These are phyloP conservation scores for Diaporthe longicolla DNA, from an alignment of 2,329 filamentous ascomycete species.

Conservation along the genomic window DNA sequence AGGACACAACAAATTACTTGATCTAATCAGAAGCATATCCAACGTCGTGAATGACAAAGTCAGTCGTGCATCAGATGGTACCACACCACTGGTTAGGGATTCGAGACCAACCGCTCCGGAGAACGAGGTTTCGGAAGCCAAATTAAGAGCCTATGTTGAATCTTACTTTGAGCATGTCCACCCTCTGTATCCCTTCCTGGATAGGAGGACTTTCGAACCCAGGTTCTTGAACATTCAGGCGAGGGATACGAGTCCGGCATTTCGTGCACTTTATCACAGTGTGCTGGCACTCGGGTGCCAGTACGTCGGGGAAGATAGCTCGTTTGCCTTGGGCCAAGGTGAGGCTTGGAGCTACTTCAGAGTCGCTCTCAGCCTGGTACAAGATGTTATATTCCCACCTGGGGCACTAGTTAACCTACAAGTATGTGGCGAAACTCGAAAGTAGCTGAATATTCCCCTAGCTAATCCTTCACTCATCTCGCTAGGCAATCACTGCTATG, in stretches of 20 bases:
- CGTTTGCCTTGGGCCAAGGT: not conserved
- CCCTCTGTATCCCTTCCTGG: constrained; percentile 11
- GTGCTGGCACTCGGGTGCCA: constrained; percentile 16
- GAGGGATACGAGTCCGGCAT: not conserved
- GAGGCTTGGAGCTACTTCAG: constrained; percentile 10
- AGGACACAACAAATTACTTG: not conserved
- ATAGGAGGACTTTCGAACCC: not conserved
- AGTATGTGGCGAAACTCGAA: not conserved
- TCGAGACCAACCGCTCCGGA: not conserved
- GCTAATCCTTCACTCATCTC: not conserved
- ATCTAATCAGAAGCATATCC: not conserved
- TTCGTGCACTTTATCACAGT: constrained; percentile 10
- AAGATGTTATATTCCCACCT: not conserved
- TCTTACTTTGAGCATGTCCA: constrained; percentile 11
- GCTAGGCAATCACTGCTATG: constrained; percentile 10
- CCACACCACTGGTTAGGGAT: not conserved
- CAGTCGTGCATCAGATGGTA: not conserved
- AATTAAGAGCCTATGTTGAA: not conserved
- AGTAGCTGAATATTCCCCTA: too few species aligned
- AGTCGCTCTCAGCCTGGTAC: not conserved
- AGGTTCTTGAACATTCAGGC: not conserved
- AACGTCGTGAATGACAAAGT: not conserved
- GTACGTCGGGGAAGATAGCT: not conserved
- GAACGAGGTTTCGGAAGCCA: not conserved
- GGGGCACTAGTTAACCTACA: not conserved